These are phyloP conservation scores for Syncephalis plumigaleata DNA, from an alignment of 371 early-diverging fungal genomes.

Conservation along the genomic window DNA sequence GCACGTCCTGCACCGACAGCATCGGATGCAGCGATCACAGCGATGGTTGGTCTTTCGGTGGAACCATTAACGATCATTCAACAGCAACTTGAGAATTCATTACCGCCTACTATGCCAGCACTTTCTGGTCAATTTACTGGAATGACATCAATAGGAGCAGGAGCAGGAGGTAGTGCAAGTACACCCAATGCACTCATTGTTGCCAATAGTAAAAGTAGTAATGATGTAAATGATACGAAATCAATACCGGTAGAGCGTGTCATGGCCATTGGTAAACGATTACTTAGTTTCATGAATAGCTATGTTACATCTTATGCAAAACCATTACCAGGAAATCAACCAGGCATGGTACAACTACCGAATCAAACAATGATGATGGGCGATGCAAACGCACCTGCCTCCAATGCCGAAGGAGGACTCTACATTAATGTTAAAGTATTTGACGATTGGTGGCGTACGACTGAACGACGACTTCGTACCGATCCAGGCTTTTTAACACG, in stretches of 20 bases:
- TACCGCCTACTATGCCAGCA: slow-evolving; percentile 1
- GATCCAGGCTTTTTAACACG: slow-evolving; percentile 1
- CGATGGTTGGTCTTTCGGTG: slow-evolving; percentile 78
- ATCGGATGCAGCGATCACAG: slow-evolving; percentile 19
- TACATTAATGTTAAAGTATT: neutral
- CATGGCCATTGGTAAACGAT: slow-evolving; percentile 14
- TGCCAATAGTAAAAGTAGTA: too few relatives aligned
- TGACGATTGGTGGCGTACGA: neutral
- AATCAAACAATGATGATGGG: neutral
- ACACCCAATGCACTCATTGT: too few relatives aligned
- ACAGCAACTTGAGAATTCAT: slow-evolving; percentile 19
- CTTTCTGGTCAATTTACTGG: slow-evolving; percentile 7
- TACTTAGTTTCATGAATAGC: slow-evolving; percentile 54
- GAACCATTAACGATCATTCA: slow-evolving; percentile 59
- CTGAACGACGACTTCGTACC: neutral
- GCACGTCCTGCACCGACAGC: slow-evolving; percentile 3
- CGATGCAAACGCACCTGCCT: too few relatives aligned
- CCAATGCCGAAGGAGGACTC: too few relatives aligned
- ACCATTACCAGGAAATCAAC: slow-evolving; percentile 8
- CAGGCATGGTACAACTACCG: too few relatives aligned
- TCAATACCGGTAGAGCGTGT: too few relatives aligned
- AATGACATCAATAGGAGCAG: too few relatives aligned
- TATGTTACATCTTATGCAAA: slow-evolving; percentile 60
- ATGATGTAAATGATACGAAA: too few relatives aligned
- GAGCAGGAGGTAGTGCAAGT: too few relatives aligned